Evolutionary conservation across 2,329 filamentous ascomycete species (phyloP), one percentile per base, ranked within the genome.

Genomic region (Penicillium sp.): DNA sequence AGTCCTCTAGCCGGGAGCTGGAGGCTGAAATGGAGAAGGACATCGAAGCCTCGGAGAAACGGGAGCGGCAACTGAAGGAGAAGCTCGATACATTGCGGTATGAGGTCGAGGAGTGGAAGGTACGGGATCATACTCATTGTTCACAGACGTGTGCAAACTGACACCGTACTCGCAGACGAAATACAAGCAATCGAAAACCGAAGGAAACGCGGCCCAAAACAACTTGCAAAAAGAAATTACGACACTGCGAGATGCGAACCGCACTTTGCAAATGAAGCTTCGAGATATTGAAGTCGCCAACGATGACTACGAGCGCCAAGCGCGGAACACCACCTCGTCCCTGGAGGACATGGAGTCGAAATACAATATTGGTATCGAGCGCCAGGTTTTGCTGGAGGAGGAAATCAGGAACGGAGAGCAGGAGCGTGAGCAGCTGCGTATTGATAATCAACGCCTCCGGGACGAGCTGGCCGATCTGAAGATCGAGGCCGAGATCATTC

Each of bases 51-150:
- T 91, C 91, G 37, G 93, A 99, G 77, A 95, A 95, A 76, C 83
- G 90, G 62, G 92, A 97, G 74, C 82, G 90, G 56, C 78, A 84
- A 57, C 73, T 96, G 61, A 86, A 91, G 69, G 87, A 95, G 70
- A 95, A 92, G 75, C 87, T 89, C 0, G 92, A 97, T 70, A 80
- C 79, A 31, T 72, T 95, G 55, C 83, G 80, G 41, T 99, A 89
- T 65, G 91, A 97, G 70, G 91, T 93, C 0, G 90, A 97, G 50
- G 93, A 99, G 73, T 99, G 93, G 93, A 97, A 97, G 84, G 90
- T 92, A 76, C 71, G 58, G 38, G 13, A 27, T 37, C 12, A 7
- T 38, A 33, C 40, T 33, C n/a, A 46, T 36, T 35, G 36, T 16
- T 10, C 35, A 14, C 38, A 19, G 11, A 30, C 19, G 28, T 29